Base-by-base conservation (phyloP, 768 basidiomycete genomes). In the Collybiopsis confluens region DNA sequence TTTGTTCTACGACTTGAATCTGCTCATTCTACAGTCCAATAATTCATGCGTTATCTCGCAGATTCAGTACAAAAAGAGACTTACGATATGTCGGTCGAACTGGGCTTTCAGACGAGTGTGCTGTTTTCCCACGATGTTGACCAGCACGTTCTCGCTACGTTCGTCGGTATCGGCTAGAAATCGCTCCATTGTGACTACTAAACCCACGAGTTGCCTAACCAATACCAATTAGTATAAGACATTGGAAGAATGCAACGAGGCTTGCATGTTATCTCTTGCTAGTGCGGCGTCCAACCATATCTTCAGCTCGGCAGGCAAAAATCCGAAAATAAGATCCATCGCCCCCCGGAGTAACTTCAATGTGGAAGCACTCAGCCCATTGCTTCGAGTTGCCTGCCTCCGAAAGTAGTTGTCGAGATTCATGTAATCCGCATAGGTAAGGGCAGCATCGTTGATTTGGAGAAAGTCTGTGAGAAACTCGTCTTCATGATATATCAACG, bases 361-460 rank as follows among this genome's bases (percentile, higher is more conserved):
- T 24, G 92, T 93, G 6, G 81, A 70, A 51, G 78, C 77, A 55
- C 82, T 83, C 41, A 95, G 75, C 26, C 83, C 81, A 24, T 77
- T 78, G 47, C 81, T 74, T 24, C 90, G 77, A 5, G 86, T 76
- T n/a, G 96, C 96, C 64, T 98, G 92, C 45, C 96, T 75, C 23
- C 92, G 80, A 74, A 97, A 97, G 69, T 97, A 98, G 56, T 84
- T 92, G 65, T 98, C 96, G 55, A 98, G 73, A 42, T 85, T 84
- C 83, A 92, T 91, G 61, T 96, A 93, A 70, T 98, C 96, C 13
- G 96, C 96, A 67, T 93, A 98, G 1, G 96, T 97, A 13, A 93
- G 77, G 16, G 84, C 84, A 20, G 84, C 80, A 56, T 95, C 89
- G 58, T 92, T 92, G 65, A 97, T 88, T 64, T 94, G 93, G 45